Conservation (phyloP, 1,139 yeast species). For the Geotrichum citri-aurantii region DNA sequence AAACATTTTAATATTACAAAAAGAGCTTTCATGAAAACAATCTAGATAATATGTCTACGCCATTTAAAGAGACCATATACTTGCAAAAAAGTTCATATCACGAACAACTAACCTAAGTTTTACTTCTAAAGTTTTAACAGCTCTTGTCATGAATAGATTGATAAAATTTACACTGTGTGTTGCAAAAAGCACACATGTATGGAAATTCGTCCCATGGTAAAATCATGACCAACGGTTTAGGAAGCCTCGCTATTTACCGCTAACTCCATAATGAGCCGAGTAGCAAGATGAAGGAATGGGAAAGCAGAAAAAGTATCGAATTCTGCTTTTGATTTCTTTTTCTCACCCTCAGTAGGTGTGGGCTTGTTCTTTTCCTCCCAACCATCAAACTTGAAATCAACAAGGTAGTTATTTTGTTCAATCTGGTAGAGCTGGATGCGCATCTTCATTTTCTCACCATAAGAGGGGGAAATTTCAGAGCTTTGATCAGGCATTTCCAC, state of each 20-base stretch:
- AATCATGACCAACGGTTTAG: slow-evolving; percentile 11
- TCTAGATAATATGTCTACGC: too few species aligned
- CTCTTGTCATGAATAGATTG: not conserved
- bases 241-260: slow-evolving; percentile 69
- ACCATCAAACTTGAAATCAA: slow-evolving; percentile 96
- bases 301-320: slow-evolving; percentile 79
- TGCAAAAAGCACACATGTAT: not conserved
- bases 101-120: not conserved
- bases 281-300: slow-evolving; percentile 89
- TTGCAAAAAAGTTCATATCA: too few species aligned
- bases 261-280: slow-evolving; percentile 88
- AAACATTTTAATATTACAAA: too few species aligned
- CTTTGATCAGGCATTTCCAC: slow-evolving; percentile 5
- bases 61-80: too few species aligned
- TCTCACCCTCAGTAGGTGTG: slow-evolving; percentile 34
- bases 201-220: not conserved
- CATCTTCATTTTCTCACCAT: slow-evolving; percentile 69
- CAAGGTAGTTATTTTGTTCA: slow-evolving; percentile 91
- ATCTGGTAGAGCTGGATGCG: slow-evolving; percentile 92
- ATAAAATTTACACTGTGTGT: not conserved
- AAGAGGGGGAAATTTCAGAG: slow-evolving; percentile 11
- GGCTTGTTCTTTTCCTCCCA: slow-evolving; percentile 54
- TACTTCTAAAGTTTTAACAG: not conserved
- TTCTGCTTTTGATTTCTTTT: slow-evolving; percentile 32
- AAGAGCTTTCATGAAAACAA: too few species aligned